Base-by-base conservation (phyloP, 768 basidiomycete genomes). In the Naganishia randhawae region DNA sequence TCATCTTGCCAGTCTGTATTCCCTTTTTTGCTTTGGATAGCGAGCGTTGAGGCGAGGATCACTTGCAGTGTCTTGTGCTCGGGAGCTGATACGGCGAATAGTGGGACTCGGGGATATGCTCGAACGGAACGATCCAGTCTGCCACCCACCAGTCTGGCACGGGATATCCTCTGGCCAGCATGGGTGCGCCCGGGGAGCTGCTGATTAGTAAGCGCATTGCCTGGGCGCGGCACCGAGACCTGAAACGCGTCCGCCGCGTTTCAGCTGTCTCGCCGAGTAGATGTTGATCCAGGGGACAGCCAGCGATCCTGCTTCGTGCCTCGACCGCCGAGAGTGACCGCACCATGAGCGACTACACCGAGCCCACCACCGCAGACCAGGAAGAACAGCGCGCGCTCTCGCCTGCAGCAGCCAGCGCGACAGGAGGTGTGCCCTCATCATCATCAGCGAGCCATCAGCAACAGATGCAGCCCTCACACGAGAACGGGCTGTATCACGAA, bases 1-100 rank as follows among this genome's bases (percentile, higher is more conserved):
- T 73, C 77, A 80, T 78, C 37, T 68, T 41, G 32, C 50, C 35
- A 27, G 39, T 27, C n/a, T 53, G 41, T 22, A n/a, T 48, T 42
- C 35, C 65, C 29, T 66, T 48, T 37, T 31, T 53, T 37, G 22
- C 27, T 32, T 66, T 16, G 6, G 29, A 4, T 52, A 25, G 11
- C 31, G 52, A 16, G n/a, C n/a, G n/a, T n/a, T n/a, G n/a, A n/a
- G n/a, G n/a, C n/a, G n/a, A n/a, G n/a, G n/a, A n/a, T n/a, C n/a
- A n/a, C n/a, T n/a, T n/a, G n/a, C n/a, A n/a, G n/a, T n/a, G n/a
- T n/a, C n/a, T n/a, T n/a, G n/a, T n/a, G n/a, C n/a, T n/a, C n/a
- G n/a, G n/a, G n/a, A n/a, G n/a, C n/a, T n/a, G n/a, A n/a, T n/a
- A n/a, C n/a, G n/a, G n/a, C n/a, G n/a, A n/a, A n/a, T n/a, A n/a